Evolutionary conservation across 1,139 yeast genomes (phyloP).

Genomic region (Debaryomycetaceae sp.): DNA sequence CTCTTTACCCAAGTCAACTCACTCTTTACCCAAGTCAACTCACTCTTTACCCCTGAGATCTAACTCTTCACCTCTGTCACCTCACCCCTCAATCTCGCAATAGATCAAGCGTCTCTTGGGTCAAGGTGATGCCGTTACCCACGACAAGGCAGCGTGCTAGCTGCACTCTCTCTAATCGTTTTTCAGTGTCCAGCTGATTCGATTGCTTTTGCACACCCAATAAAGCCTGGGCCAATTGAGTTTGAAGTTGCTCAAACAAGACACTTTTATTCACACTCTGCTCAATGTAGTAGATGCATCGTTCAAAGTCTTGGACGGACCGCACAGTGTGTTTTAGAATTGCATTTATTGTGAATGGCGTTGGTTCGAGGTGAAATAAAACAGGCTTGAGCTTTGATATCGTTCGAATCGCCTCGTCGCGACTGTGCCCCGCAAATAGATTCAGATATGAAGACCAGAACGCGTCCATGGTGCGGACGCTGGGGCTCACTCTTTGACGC

Average conservation of each 20-base stretch:
- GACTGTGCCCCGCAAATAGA: conserved; percentile 2
- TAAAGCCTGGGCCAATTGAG: conserved; percentile 7
- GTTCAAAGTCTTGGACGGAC: conserved; percentile 19
- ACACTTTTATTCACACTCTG: conserved; percentile 3
- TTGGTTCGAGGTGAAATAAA: conserved; percentile 15
- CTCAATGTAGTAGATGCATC: conserved; percentile 16
- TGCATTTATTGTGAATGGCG: conserved; percentile 10
- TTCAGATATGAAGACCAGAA: conserved; percentile 6
- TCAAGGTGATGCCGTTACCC: background rate
- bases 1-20: no score
- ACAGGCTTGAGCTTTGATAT: conserved; percentile 20
- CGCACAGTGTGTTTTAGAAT: conserved; percentile 14
- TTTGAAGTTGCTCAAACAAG: conserved; percentile 7
- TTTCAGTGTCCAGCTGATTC: background rate
- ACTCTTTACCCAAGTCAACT: no score
- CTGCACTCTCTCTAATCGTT: background rate
- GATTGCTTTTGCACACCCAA: background rate
- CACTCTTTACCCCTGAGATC: no score
- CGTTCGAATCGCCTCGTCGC: conserved; percentile 10
- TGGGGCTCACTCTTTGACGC: conserved; percentile 14
- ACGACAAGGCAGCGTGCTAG: background rate
- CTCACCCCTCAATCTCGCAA: no score
- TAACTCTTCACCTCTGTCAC: no score
- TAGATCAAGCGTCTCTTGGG: background rate
- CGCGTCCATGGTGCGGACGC: conserved; percentile 13